These are phyloP conservation scores for Colletotrichum sp. DNA, from an alignment of 2,329 filamentous ascomycete species.

Conservation along the genomic window DNA sequence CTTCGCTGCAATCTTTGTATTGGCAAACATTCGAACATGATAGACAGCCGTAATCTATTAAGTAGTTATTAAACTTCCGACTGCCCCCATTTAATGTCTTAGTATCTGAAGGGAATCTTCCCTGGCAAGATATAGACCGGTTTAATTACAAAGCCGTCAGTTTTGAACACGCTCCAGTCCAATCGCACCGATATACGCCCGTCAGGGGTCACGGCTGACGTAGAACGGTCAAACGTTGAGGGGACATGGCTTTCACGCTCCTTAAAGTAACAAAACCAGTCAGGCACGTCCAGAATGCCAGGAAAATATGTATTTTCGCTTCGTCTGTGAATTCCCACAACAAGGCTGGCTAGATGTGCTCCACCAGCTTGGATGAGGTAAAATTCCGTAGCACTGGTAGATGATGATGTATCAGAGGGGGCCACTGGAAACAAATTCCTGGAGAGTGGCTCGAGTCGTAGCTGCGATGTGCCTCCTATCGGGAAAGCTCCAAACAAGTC, in stretches of 20 bases:
- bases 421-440: background rate
- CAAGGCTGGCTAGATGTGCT: background rate
- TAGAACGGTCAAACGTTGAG: background rate
- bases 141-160: background rate
- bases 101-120: background rate
- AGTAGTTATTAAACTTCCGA: background rate
- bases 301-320: background rate
- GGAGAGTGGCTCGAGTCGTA: background rate
- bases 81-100: background rate
- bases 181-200: background rate
- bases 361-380: background rate
- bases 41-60: background rate
- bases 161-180: background rate
- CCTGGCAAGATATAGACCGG: background rate
- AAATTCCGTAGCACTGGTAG: background rate
- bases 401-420: background rate
- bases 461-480: background rate
- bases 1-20: slow-evolving; percentile 34
- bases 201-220: background rate
- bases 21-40: slow-evolving; percentile 17
- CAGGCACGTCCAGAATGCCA: background rate
- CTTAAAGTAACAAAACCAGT: background rate
- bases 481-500: background rate
- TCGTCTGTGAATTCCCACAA: background rate
- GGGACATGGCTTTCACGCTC: background rate